Base-by-base conservation (phyloP, 1,284 basidiomycete genomes). In the Rhodotorula sp. region DNA sequence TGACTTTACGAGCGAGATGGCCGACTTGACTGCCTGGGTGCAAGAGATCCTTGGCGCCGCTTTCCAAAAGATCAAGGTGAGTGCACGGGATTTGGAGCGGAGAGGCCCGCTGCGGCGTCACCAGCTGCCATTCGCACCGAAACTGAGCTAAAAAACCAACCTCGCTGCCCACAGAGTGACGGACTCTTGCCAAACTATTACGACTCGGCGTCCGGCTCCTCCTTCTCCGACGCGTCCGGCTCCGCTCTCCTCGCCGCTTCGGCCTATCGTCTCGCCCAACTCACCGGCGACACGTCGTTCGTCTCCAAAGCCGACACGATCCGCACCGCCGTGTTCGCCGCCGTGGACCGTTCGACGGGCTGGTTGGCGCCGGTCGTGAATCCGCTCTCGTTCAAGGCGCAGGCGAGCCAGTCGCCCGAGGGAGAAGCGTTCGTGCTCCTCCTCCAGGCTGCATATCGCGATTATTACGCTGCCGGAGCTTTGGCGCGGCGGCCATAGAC, bases 171-270 rank as follows among this genome's bases (percentile, higher is more conserved):
- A 38, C 61, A 82, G 26, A 84, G 82, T 15, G 82, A 84, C 71
- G 84, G 85, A 48, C 81, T 92, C 10, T 88, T 94, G 78, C 84
- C 84, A 47, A 95, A 95, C 81, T 93, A 94, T 80, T 74, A 66
- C 57, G 68, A 66, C 50, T 15, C 88, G 19, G 86, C 88, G 79
- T 77, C 87, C 59, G 66, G 81, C 3, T 79, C 78, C 7, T 85
- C 87, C 58, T 95, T 95, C 78, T 85, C 87, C 77, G 93, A 95
- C 76, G 86, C 88, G 0, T 82, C 91, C 0, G 87, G 88, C 8
- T 88, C 90, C 0, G 87, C 91, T 0, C 84, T 95, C 49, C 82
- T 95, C 64, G 90, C 92, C 0, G 85, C 88, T 66, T 87, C 89
- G 0, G 90, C 91, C 6, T 92, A 91, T 80, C 85, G 89, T 12